phyloP scores from a whole-genome alignment of 169 alveolate species.

The Plasmodium gallinaceum region DNA sequence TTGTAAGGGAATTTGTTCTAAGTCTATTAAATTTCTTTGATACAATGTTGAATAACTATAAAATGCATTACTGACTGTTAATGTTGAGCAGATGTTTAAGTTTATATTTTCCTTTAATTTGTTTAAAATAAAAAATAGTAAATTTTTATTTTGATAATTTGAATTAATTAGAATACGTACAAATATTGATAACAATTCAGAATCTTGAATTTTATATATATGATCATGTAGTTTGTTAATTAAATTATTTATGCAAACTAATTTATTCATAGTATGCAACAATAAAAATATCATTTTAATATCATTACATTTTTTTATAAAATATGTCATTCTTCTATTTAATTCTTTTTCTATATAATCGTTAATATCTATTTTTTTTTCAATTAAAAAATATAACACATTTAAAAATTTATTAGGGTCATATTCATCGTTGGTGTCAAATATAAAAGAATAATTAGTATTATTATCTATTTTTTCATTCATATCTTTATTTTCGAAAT shows the following conservation, averaged over 20 bases:
- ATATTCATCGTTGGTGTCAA: neutral
- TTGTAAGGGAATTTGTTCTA: constrained; percentile 19
- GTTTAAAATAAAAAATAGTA: constrained; percentile 6
- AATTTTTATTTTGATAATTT: constrained; percentile 1
- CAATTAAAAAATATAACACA: constrained; percentile 18
- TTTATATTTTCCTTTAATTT: constrained; percentile 35
- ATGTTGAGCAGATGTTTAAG: constrained; percentile 30
- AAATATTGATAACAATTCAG: constrained; percentile 51
- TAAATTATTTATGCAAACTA: constrained; percentile 41
- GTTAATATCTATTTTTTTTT: constrained; percentile 17
- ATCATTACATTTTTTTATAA: constrained; percentile 23
- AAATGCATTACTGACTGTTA: constrained; percentile 59
- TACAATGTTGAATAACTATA: constrained; percentile 28
- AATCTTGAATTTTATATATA: constrained; percentile 32
- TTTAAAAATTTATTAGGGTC: constrained; percentile 4
- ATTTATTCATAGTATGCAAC: constrained; percentile 37
- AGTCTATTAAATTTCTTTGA: constrained; percentile 14
- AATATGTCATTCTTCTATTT: neutral
- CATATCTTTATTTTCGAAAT: too few species aligned
- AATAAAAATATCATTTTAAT: constrained; percentile 39
- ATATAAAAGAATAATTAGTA: neutral
- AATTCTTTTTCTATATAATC: constrained; percentile 32
- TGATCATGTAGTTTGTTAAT: constrained; percentile 7
- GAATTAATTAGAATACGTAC: constrained; percentile 33
- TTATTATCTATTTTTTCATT: too few species aligned